phyloP scores from a whole-genome alignment of 257 asterid species.

The Penstemon eatonii region DNA sequence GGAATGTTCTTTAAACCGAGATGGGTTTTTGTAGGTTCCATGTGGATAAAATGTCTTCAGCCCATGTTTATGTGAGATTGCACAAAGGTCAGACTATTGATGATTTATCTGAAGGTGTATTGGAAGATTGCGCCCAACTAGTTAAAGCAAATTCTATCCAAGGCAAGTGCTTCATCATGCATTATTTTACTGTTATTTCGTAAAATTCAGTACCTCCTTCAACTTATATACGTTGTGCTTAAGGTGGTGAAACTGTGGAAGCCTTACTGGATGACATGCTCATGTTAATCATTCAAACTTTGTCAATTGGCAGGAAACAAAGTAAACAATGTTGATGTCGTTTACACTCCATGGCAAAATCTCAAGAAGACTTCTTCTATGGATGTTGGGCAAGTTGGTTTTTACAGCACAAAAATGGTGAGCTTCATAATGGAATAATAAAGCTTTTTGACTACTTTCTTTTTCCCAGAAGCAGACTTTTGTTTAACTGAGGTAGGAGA shows the following conservation, averaged over 20 bases:
- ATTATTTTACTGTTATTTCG: neutral
- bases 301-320: conserved; percentile 66
- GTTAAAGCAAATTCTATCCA: conserved; percentile 99
- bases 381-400: conserved; percentile 99
- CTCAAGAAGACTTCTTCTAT: conserved; percentile 94
- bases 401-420: conserved; percentile 85
- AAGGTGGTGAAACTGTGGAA: conserved; percentile 21
- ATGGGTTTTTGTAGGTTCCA: conserved; percentile 71
- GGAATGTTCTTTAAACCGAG: neutral
- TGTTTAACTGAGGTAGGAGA: conserved; percentile 18
- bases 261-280: conserved; percentile 2
- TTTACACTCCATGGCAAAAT: conserved; percentile 97
- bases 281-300: neutral
- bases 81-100: conserved; percentile 79
- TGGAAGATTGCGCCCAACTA: conserved; percentile 94
- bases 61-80: conserved; percentile 94
- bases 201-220: neutral
- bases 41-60: conserved; percentile 99
- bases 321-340: conserved; percentile 87
- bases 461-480: conserved; percentile 2
- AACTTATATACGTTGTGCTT: neutral
- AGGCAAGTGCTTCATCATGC: conserved; percentile 44
- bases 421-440: conserved; percentile 31
- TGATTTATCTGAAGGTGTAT: conserved; percentile 81
- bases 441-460: neutral